Conservation (phyloP, 768 basidiomycete species). For the Naganishia vishniacii region DNA sequence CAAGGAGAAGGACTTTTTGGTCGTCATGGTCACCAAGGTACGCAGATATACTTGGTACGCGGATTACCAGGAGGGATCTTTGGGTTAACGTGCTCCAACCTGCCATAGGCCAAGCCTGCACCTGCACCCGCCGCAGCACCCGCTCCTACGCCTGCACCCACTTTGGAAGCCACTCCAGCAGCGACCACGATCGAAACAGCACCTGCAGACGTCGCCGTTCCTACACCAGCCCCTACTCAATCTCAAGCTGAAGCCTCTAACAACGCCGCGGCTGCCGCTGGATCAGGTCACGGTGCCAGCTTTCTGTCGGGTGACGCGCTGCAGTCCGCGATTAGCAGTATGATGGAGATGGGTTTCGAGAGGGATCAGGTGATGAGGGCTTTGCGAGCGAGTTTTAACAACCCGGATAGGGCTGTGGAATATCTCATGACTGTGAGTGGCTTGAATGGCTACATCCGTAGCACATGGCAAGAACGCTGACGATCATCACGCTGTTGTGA, state of each 20-base stretch:
- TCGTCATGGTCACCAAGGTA: slow-evolving; percentile 98
- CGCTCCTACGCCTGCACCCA: slow-evolving; percentile 47
- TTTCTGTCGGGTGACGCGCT: slow-evolving; percentile 66
- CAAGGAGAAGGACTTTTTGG: slow-evolving; percentile 98
- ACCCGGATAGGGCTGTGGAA: slow-evolving; percentile 96
- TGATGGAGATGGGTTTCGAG: slow-evolving; percentile 91
- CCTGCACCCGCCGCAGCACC: slow-evolving; percentile 41
- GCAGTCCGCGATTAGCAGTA: slow-evolving; percentile 69
- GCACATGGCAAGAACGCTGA: too few species aligned
- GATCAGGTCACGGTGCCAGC: slow-evolving; percentile 7
- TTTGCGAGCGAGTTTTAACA: slow-evolving; percentile 89
- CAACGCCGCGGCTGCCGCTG: slow-evolving; percentile 27
- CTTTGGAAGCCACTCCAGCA: slow-evolving; percentile 39
- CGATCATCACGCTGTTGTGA: too few species aligned
- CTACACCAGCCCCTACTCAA: slow-evolving; percentile 47
- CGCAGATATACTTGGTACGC: slow-evolving; percentile 29
- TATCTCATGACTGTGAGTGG: slow-evolving; percentile 80
- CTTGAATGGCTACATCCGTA: too few species aligned
- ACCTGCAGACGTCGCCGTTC: slow-evolving; percentile 49
- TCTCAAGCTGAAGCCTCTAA: slow-evolving; percentile 40
- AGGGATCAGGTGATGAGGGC: slow-evolving; percentile 78
- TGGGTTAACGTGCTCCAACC: neutral
- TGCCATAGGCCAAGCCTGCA: slow-evolving; percentile 47
- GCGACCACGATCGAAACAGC: slow-evolving; percentile 40
- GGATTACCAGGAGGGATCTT: neutral